Evolutionary conservation across 345 rosid genomes (phyloP).

Genomic region (Cardamine chenopodiifolia): DNA sequence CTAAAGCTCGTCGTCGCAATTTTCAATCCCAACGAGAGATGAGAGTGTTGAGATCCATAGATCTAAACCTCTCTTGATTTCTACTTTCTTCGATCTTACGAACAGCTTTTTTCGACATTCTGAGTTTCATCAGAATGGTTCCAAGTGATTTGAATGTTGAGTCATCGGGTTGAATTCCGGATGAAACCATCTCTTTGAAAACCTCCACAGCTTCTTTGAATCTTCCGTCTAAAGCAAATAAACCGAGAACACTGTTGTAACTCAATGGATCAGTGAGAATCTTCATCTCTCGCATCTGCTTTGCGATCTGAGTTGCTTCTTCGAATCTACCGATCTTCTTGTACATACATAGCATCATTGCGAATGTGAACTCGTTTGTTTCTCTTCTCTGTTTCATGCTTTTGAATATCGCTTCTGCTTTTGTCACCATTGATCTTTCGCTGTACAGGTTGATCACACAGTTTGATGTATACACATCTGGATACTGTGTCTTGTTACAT

Average conservation of each 20-base stretch:
- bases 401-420: constrained; percentile 62
- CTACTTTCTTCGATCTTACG: constrained; percentile 57
- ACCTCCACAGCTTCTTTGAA: constrained; percentile 59
- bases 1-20: constrained; percentile 20
- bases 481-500: constrained; percentile 31
- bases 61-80: constrained; percentile 52
- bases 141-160: constrained; percentile 69
- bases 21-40: constrained; percentile 48
- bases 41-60: constrained; percentile 63
- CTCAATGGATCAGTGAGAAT: constrained; percentile 64
- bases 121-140: constrained; percentile 62
- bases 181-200: constrained; percentile 72
- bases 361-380: constrained; percentile 78
- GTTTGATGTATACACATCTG: constrained; percentile 68
- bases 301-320: constrained; percentile 69
- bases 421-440: constrained; percentile 67
- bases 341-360: constrained; percentile 89
- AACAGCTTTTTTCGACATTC: constrained; percentile 65
- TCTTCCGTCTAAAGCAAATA: constrained; percentile 74
- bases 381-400: constrained; percentile 61
- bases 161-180: constrained; percentile 58
- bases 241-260: constrained; percentile 65
- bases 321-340: constrained; percentile 71
- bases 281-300: constrained; percentile 64
- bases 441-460: constrained; percentile 89